Evolutionary conservation across 2,329 filamentous ascomycete species (phyloP), one percentile per base, ranked within the genome.

Genomic region (Talaromyces atroroseus): DNA sequence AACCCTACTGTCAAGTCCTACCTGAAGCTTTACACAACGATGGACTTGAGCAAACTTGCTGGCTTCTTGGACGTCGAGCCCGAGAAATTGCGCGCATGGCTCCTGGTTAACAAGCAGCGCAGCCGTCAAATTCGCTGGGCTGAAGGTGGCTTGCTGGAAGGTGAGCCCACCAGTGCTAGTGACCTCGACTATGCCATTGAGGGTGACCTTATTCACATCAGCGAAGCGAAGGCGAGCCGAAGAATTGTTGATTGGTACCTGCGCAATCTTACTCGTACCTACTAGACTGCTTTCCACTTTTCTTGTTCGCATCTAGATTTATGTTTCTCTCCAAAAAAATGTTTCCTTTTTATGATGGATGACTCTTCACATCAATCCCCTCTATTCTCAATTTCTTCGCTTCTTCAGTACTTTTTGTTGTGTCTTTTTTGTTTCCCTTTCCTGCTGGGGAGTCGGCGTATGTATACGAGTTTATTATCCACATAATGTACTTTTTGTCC

Each of bases 171-270:
- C 67, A 96, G 92, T 72, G 90, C 90, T 63, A 95, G 89, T 75
- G 94, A 99, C 73, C 82, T 99, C 59, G 94, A 99, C 79, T 99
- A 97, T 73, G 94, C 94, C 62, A 84, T 99, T 78, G 89, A 97
- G 78, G 90, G 91, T 64, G 92, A 99, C 72, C 79, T 99, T 68
- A 99, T 99, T 74, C 94, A 99, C 77, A 94, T 99, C 66, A 96
- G 92, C 58, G 94, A 99, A 78, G 92, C 92, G 65, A 99, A 99
- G 86, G 91, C 96, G 59, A 94, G 94, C 71, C 85, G 94, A 68
- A 95, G 94, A 79, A 80, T 99, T 69, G 92, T 99, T 63, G 94
- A 99, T 77, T 99, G 94, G 94, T 99, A 99, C 76, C 84, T 99
- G 71, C 87, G 94, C 72, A 99, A 99, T 81, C 81, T 99, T 69